Base-by-base conservation (phyloP, 2,329 filamentous ascomycete species). In the Metarhizium guizhouense region DNA sequence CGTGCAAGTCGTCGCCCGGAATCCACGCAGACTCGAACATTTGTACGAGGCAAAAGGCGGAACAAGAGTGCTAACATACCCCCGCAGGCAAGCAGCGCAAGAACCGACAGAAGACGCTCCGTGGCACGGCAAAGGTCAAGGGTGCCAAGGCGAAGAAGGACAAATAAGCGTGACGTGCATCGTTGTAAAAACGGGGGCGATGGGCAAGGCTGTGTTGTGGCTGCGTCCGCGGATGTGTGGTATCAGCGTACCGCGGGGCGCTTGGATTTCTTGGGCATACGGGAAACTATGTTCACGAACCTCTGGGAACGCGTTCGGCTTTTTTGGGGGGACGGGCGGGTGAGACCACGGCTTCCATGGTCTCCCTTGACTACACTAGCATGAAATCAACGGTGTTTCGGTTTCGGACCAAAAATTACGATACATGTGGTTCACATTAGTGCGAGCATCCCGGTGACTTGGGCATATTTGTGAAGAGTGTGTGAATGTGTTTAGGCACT, bases 101-200 rank as follows among this genome's bases (percentile, higher is more conserved):
- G 90, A 99, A 99, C 90, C 86, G 93, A 78, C 86, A 89, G 80
- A 97, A 99, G 91, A 94, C 93, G 75, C 88, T 96, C 77, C 89
- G 94, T 69, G 94, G 94, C 76, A 95, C 90, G 70, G 93, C 91
- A 72, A 99, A 99, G 90, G 86, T 86, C 83, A 96, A 96, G 90
- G 91, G 91, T 76, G 87, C 86, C 74, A 85, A 86, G 82, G 84
- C 88, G 78, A 94, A 95, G 86, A 95, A 96, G 88, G 90, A 90
- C 79, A 86, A 88, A 84, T 90, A 90, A 81, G 78, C 75, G 74
- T 42, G 72, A 68, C 53, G 51, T 53, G 50, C 55, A 67, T 62
- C 60, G 61, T 64, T 68, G 65, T 68, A 66, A 64, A 67, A 63
- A 63, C 60, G 64, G 59, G 62, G 32, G 6, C 60, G 60, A 58